Base-by-base conservation (phyloP, 2,329 filamentous ascomycete genomes). In the Arthroderma sp. region DNA sequence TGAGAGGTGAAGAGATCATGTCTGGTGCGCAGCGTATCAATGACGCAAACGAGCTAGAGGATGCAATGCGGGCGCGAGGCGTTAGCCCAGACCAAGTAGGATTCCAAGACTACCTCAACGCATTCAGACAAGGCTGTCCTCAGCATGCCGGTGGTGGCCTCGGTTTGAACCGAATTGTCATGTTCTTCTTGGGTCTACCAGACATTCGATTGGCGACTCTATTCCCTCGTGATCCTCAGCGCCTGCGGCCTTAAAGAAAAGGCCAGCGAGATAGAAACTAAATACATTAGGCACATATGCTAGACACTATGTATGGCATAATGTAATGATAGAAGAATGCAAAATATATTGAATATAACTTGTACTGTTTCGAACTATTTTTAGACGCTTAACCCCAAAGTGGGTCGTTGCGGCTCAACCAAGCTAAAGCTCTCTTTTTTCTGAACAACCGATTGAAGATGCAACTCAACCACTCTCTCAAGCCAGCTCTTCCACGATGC, bases 1-100 rank as follows among this genome's bases (percentile, higher is more conserved):
- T 81, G 77, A 74, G 78, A 53, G 78, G 78, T 9, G 77, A 81
- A 60, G 78, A 81, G 59, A 81, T 81, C 60, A 75, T 78, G 71
- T 78, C 74, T 6, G 78, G 78, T 47, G 78, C 77, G 6, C 78
- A 81, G 62, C 77, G 78, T 65, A 77, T 81, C 51, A 73, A 81
- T 62, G 67, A 77, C 56, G 69, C 74, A n/a, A 65, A 69, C 32
- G 71, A 77, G 54, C 63, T 81, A 37, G 67, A 72, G 52, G 68
- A 71, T 52, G 68, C 72, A 33, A 80, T 81, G 75, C 62, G 62
- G 47, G 66, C 68, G 50, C 74, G 78, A 56, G 75, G 76, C 32
- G 67, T 81, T 38, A 71, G 80, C 53, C 76, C 78, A 4, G 65
- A 71, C 48, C 65, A 68, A 37, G 70, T 76, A 41, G 78, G 77